Conservation (phyloP, 2,329 filamentous ascomycete species). For the Fusarium piperis region DNA sequence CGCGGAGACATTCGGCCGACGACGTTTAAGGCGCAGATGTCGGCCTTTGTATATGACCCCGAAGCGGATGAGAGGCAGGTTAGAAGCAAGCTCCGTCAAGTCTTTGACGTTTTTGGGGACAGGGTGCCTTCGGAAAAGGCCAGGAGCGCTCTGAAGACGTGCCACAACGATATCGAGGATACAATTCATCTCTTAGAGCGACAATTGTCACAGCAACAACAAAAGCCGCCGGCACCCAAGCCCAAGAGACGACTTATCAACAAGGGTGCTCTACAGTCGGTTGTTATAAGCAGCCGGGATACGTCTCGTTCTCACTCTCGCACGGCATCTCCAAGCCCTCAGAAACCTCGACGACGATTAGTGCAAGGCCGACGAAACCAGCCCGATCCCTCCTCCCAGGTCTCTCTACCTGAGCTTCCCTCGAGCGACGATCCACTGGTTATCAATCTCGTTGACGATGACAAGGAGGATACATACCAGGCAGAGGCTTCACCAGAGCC, state of each 20-base stretch:
- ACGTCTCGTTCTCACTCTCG: conserved; percentile 30
- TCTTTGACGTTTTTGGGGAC: conserved; percentile 49
- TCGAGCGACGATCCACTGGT: conserved; percentile 49
- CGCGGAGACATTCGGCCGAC: conserved; percentile 73
- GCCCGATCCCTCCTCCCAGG: conserved; percentile 36
- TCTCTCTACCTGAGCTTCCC: conserved; percentile 32
- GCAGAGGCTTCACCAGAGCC: conserved; percentile 46
- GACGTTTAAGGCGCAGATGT: conserved; percentile 56
- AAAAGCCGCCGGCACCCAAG: conserved; percentile 15
- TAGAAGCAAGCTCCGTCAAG: conserved; percentile 47
- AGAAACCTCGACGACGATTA: conserved; percentile 47
- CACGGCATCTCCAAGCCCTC: conserved; percentile 41
- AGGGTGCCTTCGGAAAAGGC: conserved; percentile 45
- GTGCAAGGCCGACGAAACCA: conserved; percentile 49
- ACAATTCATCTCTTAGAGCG: conserved; percentile 46
- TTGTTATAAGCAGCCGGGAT: conserved; percentile 15
- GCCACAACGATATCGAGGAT: conserved; percentile 49
- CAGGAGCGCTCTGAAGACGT: conserved; percentile 46
- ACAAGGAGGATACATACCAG: conserved; percentile 54
- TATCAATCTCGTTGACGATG: conserved; percentile 51
- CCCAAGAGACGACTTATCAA: conserved; percentile 46
- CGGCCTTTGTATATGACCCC: conserved; percentile 59
- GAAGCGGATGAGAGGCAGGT: conserved; percentile 52
- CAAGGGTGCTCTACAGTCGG: conserved; percentile 42
- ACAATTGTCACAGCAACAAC: conserved; percentile 8